phyloP scores from a whole-genome alignment of 306 rosid species.

The Gynostemma pentaphyllum region DNA sequence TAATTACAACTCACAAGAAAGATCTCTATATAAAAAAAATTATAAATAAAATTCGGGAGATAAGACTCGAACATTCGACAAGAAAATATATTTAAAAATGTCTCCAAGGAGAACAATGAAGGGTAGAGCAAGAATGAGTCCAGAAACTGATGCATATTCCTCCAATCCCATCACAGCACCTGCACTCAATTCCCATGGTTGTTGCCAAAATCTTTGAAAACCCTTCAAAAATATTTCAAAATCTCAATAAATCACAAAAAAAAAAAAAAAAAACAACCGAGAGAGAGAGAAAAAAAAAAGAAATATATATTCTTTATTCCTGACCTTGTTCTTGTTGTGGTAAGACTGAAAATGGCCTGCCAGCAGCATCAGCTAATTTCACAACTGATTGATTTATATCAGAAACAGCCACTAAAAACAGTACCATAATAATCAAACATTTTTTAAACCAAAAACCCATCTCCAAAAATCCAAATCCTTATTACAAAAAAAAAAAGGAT shows the following conservation, averaged over 20 bases:
- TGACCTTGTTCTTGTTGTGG: background rate
- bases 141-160: constrained; percentile 23
- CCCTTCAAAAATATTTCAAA: constrained; percentile 2
- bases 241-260: background rate
- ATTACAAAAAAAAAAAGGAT: no score
- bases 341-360: constrained; percentile 16
- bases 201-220: constrained; percentile 14
- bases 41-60: no score
- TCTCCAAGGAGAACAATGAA: constrained; percentile 35
- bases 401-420: constrained; percentile 11
- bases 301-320: background rate
- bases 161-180: constrained; percentile 25
- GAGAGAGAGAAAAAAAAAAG: no score
- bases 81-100: no score
- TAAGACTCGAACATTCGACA: no score
- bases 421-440: constrained; percentile 11
- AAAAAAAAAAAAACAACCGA: no score
- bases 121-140: constrained; percentile 21
- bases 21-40: no score
- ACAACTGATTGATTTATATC: constrained; percentile 12
- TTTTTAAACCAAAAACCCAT: background rate
- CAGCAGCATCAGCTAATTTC: no score
- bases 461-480: background rate
- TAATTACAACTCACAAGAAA: no score
- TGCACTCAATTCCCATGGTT: constrained; percentile 28